phyloP scores from a whole-genome alignment of 2,329 filamentous ascomycete species.

The Amphichorda felina region DNA sequence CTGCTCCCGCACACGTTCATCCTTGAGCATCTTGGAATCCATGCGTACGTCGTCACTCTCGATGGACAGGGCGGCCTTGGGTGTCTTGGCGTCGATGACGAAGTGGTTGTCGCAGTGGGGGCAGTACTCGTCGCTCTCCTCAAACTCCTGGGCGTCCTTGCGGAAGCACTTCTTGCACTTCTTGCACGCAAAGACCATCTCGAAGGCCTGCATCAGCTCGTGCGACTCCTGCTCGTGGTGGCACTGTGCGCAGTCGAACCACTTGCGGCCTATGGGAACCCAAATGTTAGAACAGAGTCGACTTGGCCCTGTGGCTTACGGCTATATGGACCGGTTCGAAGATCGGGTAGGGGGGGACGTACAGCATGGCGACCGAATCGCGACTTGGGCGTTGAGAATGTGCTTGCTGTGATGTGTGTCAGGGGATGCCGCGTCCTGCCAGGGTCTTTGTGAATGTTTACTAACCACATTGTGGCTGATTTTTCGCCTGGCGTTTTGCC shows the following conservation, averaged over 20 bases:
- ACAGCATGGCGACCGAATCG: slow-evolving; percentile 95
- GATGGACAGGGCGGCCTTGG: slow-evolving; percentile 71
- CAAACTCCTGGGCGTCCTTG: slow-evolving; percentile 84
- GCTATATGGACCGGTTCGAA: too few species aligned
- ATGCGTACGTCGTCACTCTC: slow-evolving; percentile 85
- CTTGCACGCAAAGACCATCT: slow-evolving; percentile 96
- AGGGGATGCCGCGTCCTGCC: not conserved
- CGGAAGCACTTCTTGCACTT: slow-evolving; percentile 98
- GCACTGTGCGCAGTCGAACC: slow-evolving; percentile 98
- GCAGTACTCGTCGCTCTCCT: slow-evolving; percentile 97
- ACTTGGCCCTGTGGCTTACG: too few species aligned
- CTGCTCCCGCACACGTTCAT: slow-evolving; percentile 60
- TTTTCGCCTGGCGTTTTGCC: too few species aligned
- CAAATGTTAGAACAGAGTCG: too few species aligned
- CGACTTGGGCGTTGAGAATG: slow-evolving; percentile 92
- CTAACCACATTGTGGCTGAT: slow-evolving; percentile 23
- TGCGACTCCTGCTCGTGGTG: slow-evolving; percentile 75
- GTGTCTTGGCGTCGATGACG: slow-evolving; percentile 76
- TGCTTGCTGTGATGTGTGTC: slow-evolving; percentile 62
- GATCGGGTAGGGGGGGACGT: slow-evolving; percentile 21
- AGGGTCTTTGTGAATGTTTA: not conserved
- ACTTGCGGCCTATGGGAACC: slow-evolving; percentile 62
- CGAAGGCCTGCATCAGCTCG: slow-evolving; percentile 60
- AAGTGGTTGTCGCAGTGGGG: slow-evolving; percentile 99
- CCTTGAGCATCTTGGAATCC: slow-evolving; percentile 84